Evolutionary conservation across 2,329 filamentous ascomycete species (phyloP), one percentile per base, ranked within the genome.

Genomic region (Aureobasidium sp.): DNA sequence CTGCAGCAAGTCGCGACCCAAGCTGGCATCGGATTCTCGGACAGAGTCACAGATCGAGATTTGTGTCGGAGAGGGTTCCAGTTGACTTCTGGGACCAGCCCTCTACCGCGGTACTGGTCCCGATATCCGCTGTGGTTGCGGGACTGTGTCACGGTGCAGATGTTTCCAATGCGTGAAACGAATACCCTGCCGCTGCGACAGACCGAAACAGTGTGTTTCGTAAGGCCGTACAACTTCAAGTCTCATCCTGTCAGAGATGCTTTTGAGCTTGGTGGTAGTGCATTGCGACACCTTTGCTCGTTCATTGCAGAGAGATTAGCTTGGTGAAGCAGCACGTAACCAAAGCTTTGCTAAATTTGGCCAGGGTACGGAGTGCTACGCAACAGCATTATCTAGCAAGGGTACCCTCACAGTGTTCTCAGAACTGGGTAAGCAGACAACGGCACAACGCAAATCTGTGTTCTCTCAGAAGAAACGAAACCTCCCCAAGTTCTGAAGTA

Each of bases 71-170:
- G 30, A 29, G 21, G n/a, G 11, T 57, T 58, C 54, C 54, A 37
- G 30, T 21, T 48, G 54, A 48, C 32, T 39, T 47, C 27, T 39
- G 4, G 32, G 21, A 44, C 42, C 47, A 37, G n/a, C 39, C 42
- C 21, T 57, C 41, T 48, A 25, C 42, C 42, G 36, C 13, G 54
- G 54, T 37, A 48, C 42, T 37, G 54, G 54, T 39, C 21, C 54
- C 53, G 30, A 57, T 30, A 10, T 37, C 42, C 42, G 54, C 42
- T 29, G 30, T 37, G 32, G 42, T 37, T 25, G 21, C 54, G 29
- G 34, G 39, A 58, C 54, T 58, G 54, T 58, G 39, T 30, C 54
- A 48, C 42, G 27, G 54, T 37, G 54, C 42, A 58, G 39, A 52
- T 9, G 21, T 10, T 27, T 30, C 42, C 21, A 32, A 48, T 30